phyloP scores from a whole-genome alignment of 2,329 filamentous ascomycete species.

The Periglandula ipomoeae region DNA sequence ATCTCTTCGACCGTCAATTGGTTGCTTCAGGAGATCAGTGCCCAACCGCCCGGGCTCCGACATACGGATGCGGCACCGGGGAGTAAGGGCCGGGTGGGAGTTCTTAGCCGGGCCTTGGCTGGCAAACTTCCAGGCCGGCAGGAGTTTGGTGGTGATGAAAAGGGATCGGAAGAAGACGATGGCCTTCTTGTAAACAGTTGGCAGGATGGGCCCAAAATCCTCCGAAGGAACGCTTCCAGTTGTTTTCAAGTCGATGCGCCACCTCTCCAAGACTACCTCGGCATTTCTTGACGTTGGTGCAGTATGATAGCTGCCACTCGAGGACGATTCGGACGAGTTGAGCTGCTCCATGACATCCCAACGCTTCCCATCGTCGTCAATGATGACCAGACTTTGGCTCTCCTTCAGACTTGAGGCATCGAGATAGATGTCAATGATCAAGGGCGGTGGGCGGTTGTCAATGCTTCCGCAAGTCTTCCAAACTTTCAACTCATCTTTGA shows the following conservation, averaged over 20 bases:
- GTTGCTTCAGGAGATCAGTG: conserved; percentile 52
- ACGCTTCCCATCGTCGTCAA: conserved; percentile 82
- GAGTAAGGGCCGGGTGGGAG: conserved; percentile 56
- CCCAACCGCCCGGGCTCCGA: conserved; percentile 45
- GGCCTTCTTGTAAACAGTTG: conserved; percentile 93
- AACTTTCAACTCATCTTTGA: conserved; percentile 66
- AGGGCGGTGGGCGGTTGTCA: conserved; percentile 66
- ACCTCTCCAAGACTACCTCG: conserved; percentile 82
- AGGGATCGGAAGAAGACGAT: conserved; percentile 90
- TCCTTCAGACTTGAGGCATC: conserved; percentile 70
- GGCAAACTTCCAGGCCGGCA: conserved; percentile 79
- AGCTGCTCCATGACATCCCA: conserved; percentile 88
- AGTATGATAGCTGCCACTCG: conserved; percentile 36
- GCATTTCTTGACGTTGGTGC: conserved; percentile 39
- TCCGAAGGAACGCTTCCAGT: conserved; percentile 38
- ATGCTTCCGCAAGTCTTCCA: conserved; percentile 77
- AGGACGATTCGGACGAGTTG: conserved; percentile 47
- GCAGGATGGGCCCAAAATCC: conserved; percentile 56
- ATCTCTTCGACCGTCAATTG: conserved; percentile 28
- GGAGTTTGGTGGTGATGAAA: conserved; percentile 69
- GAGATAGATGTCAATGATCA: conserved; percentile 86
- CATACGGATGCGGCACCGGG: conserved; percentile 71
- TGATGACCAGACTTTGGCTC: conserved; percentile 77
- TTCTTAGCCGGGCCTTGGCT: conserved; percentile 65
- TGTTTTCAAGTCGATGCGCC: conserved; percentile 71